Evolutionary conservation across 2,329 filamentous ascomycete genomes (phyloP), one percentile per base, ranked within the genome.

Genomic region (Xylaria sp.): DNA sequence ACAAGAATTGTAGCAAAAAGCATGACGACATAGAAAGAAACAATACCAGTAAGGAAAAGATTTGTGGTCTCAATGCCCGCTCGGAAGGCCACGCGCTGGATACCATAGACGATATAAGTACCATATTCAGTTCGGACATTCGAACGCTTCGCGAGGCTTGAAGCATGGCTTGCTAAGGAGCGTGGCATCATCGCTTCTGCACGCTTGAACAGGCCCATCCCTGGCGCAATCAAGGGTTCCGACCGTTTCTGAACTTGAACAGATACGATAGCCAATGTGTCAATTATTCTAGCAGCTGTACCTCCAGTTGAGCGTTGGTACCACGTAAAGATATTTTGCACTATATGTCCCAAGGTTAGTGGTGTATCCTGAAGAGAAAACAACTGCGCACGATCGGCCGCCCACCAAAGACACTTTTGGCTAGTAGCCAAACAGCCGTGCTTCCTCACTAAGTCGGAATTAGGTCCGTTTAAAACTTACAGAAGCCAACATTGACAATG

Each of bases 231-330:
- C 9, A 75, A 59, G 11, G 79, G 71, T 13, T 82, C 67, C 9
- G 79, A 75, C 62, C 84, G 82, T 75, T 86, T 96, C 76, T 93
- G 84, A 4, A 97, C 89, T 71, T 94, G 85, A n/a, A 97, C 91
- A 0, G 93, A 97, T 38, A 89, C 88, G 13, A 84, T 88, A 17
- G 83, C 84, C 52, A 96, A 81, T 25, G 87, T 87, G 66, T 92
- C 90, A 46, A 97, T 85, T 33, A 96, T 83, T 15, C 87, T 90
- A 3, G 92, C 88, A 0, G 94, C 91, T 0, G 85, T 92, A 65
- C 94, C 94, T 54, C 94, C 94, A 2, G 94, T 98, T 3, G 94
- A 86, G 64, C 93, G 90, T 79, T 97, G 93, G 75, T 97, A 98
- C 94, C 94, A 98, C 35, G 93, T 96, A 64, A 92, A 91, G 72